Conservation (phyloP, 441 rosid species). For the Populus trichocarpa region DNA sequence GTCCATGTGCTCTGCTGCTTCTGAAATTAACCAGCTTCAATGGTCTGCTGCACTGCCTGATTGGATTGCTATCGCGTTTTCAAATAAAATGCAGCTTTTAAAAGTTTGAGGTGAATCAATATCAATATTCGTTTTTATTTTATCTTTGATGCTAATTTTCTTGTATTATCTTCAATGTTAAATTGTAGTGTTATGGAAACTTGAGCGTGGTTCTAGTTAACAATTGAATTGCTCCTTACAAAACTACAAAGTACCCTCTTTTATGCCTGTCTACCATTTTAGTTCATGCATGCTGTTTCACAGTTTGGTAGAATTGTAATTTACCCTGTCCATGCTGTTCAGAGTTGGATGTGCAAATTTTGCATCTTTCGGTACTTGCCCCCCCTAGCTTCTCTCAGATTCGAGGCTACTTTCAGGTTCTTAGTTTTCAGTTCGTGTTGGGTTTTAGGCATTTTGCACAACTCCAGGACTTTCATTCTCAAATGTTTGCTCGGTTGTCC, state of each 20-base stretch:
- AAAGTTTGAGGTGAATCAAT: constrained; percentile 59
- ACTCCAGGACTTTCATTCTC: background rate
- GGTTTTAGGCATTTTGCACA: background rate
- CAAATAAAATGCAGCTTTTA: constrained; percentile 82
- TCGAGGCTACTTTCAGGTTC: background rate
- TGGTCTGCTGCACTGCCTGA: constrained; percentile 85
- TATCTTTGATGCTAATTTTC: too few species aligned
- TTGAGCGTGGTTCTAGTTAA: background rate
- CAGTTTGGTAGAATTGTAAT: background rate
- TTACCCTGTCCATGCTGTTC: background rate
- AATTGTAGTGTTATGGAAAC: background rate
- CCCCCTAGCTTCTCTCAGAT: background rate
- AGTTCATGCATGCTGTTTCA: background rate
- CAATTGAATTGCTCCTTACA: constrained; percentile 2
- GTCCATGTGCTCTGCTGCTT: constrained; percentile 72
- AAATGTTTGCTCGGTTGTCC: background rate
- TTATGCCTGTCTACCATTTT: background rate
- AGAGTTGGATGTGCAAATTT: background rate
- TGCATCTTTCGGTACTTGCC: background rate
- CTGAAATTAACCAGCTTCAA: constrained; percentile 86
- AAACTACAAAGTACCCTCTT: background rate
- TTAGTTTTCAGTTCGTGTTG: background rate
- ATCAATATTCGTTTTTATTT: background rate
- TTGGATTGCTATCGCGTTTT: constrained; percentile 82
- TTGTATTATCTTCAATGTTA: constrained; percentile 1